A percentile compares a stretch with the other conserved stretches of the same genome.
These are phyloP conservation scores for Trichophyton equinum DNA, from an alignment of 2,329 filamentous ascomycete genomes.

Conservation along the genomic window DNA sequence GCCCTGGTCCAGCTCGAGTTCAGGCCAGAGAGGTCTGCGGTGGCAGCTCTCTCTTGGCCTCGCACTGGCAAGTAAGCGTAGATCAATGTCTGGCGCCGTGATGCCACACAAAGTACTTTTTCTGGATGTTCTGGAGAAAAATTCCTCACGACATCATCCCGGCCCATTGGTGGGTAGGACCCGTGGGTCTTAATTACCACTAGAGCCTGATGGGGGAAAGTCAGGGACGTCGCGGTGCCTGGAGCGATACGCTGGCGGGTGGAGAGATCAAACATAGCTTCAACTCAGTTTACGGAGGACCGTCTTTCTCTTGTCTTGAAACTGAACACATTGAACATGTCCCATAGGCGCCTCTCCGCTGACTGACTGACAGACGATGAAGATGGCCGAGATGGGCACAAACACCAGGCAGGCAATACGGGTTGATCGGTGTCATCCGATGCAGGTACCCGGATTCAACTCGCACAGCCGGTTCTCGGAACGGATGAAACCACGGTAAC, in stretches of 20 bases:
- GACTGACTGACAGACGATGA: background rate
- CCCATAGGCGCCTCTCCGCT: no score
- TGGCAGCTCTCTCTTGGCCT: background rate
- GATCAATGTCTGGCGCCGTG: no score
- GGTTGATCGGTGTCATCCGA: background rate
- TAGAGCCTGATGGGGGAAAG: constrained; percentile 1
- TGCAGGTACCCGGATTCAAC: background rate
- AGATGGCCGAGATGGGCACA: background rate
- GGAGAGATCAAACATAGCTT: background rate
- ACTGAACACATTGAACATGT: no score
- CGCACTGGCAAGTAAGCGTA: no score
- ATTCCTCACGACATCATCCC: constrained; percentile 1
- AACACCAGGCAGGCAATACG: background rate
- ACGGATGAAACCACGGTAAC: background rate
- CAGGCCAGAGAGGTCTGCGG: background rate
- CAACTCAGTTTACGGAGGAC: background rate
- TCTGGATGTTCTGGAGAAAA: background rate
- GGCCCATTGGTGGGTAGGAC: background rate
- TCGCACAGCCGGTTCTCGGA: background rate
- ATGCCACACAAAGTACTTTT: no score
- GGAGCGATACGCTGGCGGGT: background rate
- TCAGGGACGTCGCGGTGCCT: background rate
- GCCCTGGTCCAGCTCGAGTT: background rate
- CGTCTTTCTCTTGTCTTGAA: no score
- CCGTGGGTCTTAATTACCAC: constrained; percentile 2